These are phyloP conservation scores for Macrophomina tecta DNA, from an alignment of 2,329 filamentous ascomycete species.

Conservation along the genomic window DNA sequence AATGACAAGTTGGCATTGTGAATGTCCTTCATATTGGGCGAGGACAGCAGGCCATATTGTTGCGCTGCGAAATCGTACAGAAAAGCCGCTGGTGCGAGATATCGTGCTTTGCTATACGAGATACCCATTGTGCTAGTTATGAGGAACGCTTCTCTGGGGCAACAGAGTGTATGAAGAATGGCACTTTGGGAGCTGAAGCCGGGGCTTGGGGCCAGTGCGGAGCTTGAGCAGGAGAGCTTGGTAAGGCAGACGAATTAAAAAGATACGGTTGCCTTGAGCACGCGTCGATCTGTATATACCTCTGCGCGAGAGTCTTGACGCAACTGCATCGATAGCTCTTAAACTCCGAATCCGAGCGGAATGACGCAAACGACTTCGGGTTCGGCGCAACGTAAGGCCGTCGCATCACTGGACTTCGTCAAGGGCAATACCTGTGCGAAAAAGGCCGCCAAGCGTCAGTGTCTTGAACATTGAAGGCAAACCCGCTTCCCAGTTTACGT, in stretches of 20 bases:
- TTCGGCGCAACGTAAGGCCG: constrained; percentile 11
- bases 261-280: background rate
- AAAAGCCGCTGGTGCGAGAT: constrained; percentile 62
- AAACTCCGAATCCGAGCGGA: background rate
- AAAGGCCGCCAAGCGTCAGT: too few species aligned
- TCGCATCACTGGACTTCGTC: background rate
- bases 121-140: constrained; percentile 54
- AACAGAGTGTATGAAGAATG: too few species aligned
- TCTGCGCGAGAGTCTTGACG: constrained; percentile 6
- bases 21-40: constrained; percentile 65
- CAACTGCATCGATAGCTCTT: background rate
- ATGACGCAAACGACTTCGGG: constrained; percentile 16
- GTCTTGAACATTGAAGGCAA: too few species aligned
- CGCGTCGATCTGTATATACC: background rate
- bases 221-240: too few species aligned
- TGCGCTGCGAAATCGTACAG: constrained; percentile 63
- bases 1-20: constrained; percentile 65
- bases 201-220: too few species aligned
- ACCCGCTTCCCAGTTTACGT: background rate
- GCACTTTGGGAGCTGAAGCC: too few species aligned
- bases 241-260: too few species aligned
- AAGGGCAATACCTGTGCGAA: background rate
- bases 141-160: background rate
- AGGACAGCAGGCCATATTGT: constrained; percentile 64
- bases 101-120: constrained; percentile 59